These are phyloP conservation scores for Globomyces pollinis-pini DNA, from an alignment of 192 early-diverging fungal species.

Conservation along the genomic window DNA sequence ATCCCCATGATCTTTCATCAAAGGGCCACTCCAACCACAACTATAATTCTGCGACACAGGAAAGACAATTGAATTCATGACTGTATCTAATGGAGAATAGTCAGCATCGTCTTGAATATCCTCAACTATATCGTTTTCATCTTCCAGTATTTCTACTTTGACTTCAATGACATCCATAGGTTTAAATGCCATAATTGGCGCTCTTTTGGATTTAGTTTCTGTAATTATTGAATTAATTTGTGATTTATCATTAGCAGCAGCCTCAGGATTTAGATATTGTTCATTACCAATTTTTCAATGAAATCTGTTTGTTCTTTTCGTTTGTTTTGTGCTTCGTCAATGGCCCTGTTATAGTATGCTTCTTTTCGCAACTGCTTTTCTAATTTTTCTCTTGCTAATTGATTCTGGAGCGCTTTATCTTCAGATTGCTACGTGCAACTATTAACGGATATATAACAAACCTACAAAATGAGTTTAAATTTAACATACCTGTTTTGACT, in stretches of 20 bases:
- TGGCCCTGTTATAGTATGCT: slow-evolving; percentile 59
- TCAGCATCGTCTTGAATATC: slow-evolving; percentile 14
- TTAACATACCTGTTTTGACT: slow-evolving; percentile 53
- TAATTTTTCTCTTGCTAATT: slow-evolving; percentile 36
- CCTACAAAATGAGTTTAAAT: not conserved
- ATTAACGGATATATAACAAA: slow-evolving; percentile 5
- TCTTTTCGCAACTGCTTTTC: slow-evolving; percentile 57
- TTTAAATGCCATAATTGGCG: slow-evolving; percentile 11
- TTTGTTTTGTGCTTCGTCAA: slow-evolving; percentile 63
- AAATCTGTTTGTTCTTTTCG: slow-evolving; percentile 57
- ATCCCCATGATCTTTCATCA: not conserved
- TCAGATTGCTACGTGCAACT: slow-evolving; percentile 27
- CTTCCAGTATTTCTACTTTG: slow-evolving; percentile 27
- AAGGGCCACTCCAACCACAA: not conserved
- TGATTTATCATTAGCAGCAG: slow-evolving; percentile 33
- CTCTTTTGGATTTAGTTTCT: slow-evolving; percentile 26
- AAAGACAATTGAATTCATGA: not conserved
- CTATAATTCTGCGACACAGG: not conserved
- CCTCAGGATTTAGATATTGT: slow-evolving; percentile 40
- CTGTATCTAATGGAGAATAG: not conserved
- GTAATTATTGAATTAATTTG: slow-evolving; percentile 24
- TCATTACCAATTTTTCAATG: slow-evolving; percentile 65
- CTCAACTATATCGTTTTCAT: slow-evolving; percentile 26
- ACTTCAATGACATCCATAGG: slow-evolving; percentile 15
- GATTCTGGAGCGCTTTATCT: slow-evolving; percentile 25